A percentile compares a stretch with the other conserved stretches of the same genome.
Evolutionary conservation across 768 basidiomycete species (phyloP).

Genomic region (Suillus discolor): DNA sequence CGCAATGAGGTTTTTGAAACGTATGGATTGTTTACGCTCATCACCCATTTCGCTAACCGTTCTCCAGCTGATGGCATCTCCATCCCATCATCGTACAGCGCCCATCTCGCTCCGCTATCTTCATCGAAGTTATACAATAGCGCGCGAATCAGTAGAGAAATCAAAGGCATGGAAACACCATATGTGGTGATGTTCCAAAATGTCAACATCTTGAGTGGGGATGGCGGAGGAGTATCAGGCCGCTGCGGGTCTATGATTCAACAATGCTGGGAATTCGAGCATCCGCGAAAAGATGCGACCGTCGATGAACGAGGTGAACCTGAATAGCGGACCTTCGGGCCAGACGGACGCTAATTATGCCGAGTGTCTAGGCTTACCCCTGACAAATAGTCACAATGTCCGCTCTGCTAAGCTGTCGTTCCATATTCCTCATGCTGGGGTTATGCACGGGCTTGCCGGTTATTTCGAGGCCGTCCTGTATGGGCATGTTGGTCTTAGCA

Average conservation of each 20-base stretch:
- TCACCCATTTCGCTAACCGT: slow-evolving; percentile 16
- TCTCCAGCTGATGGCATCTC: slow-evolving; percentile 85
- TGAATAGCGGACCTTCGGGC: not conserved
- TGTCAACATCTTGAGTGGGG: slow-evolving; percentile 84
- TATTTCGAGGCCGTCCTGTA: slow-evolving; percentile 97
- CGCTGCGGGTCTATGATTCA: slow-evolving; percentile 85
- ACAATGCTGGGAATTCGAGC: slow-evolving; percentile 97
- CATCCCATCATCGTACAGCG: slow-evolving; percentile 95
- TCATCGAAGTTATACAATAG: slow-evolving; percentile 92
- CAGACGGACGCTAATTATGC: slow-evolving; percentile 16
- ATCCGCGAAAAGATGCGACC: slow-evolving; percentile 81
- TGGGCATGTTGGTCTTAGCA: slow-evolving; percentile 86
- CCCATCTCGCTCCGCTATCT: slow-evolving; percentile 91
- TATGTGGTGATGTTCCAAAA: slow-evolving; percentile 99
- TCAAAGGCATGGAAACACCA: slow-evolving; percentile 86
- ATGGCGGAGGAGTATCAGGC: slow-evolving; percentile 60
- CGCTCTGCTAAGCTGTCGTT: slow-evolving; percentile 86
- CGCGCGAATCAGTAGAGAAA: slow-evolving; percentile 63
- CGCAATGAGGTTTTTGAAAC: slow-evolving; percentile 89
- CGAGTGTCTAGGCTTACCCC: slow-evolving; percentile 67
- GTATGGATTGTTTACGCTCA: slow-evolving; percentile 40
- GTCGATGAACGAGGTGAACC: slow-evolving; percentile 67
- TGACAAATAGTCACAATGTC: slow-evolving; percentile 96
- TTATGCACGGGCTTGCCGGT: slow-evolving; percentile 92
- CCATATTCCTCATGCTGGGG: slow-evolving; percentile 92